Percentiles rank a stretch among this genome's conserved stretches.
phyloP scores from a whole-genome alignment of 2,329 filamentous ascomycete species.

The Aspergillus sp. region DNA sequence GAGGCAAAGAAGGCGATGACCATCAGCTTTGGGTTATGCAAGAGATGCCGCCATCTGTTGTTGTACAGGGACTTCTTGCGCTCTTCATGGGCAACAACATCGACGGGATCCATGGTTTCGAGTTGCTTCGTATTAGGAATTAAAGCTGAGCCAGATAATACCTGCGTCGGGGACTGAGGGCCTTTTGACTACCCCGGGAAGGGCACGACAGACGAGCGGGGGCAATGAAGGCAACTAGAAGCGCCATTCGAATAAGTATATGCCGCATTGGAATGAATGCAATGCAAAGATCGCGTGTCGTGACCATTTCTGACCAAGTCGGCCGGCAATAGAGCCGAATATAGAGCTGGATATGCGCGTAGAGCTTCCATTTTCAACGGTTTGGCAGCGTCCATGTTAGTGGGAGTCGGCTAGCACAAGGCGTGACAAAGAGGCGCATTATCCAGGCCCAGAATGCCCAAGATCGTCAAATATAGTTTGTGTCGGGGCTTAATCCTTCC shows the following conservation, averaged over 20 bases:
- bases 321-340: not conserved
- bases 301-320: not conserved
- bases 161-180: not conserved
- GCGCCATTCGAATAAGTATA: too few relatives aligned
- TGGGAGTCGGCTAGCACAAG: not conserved
- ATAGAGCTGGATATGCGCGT: not conserved
- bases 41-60: not conserved
- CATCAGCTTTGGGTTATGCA: slow-evolving; percentile 49
- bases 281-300: too few relatives aligned
- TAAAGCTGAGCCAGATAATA: not conserved
- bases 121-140: not conserved
- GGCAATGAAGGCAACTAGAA: too few relatives aligned
- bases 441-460: not conserved
- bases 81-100: not conserved
- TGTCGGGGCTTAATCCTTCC: not conserved
- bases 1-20: slow-evolving; percentile 54
- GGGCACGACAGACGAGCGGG: not conserved
- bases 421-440: not conserved
- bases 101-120: not conserved
- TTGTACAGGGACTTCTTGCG: not conserved
- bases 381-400: not conserved
- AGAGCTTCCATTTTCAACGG: not conserved
- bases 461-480: not conserved
- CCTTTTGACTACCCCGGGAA: not conserved
- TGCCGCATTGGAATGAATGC: too few relatives aligned